These are phyloP conservation scores for Chrysanthemum lavandulifolium DNA, from an alignment of 129 eudicot genomes.

Conservation along the genomic window DNA sequence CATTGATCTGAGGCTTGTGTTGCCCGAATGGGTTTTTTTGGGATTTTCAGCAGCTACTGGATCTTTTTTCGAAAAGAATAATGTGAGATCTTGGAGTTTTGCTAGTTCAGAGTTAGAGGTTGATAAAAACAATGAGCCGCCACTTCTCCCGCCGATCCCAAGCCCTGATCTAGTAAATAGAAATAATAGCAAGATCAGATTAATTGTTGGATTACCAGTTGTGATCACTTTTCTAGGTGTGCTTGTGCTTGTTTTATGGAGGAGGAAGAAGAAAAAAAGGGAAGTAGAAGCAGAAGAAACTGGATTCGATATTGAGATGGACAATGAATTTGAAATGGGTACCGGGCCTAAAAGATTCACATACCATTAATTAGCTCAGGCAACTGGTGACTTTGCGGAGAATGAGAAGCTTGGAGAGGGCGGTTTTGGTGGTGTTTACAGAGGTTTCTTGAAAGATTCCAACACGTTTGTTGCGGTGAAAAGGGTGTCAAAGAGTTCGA, in stretches of 20 bases:
- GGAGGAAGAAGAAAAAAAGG: conserved; percentile 14
- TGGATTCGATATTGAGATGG: conserved; percentile 7
- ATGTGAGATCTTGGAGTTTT: conserved; percentile 33
- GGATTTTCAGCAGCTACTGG: conserved; percentile 42
- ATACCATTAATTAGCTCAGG: conserved; percentile 22
- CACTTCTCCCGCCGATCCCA: background rate
- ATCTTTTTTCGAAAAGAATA: background rate
- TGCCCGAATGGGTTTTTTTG: conserved; percentile 30
- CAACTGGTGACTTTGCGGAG: conserved; percentile 36
- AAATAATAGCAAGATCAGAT: conserved; percentile 3
- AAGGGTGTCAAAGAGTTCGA: background rate
- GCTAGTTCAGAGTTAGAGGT: background rate
- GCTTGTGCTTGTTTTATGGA: background rate
- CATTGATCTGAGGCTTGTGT: conserved; percentile 27
- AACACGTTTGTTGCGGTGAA: background rate
- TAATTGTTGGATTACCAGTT: background rate
- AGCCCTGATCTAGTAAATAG: background rate
- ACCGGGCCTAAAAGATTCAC: conserved; percentile 36
- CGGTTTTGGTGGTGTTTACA: conserved; percentile 22
- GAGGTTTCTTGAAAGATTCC: conserved; percentile 25
- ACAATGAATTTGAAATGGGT: conserved; percentile 31
- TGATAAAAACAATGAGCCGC: background rate
- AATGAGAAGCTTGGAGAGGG: conserved; percentile 33
- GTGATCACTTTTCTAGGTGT: background rate
- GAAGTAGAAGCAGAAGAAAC: background rate